Conservation (phyloP, 768 basidiomycete species). For the Nidularia sp. region DNA sequence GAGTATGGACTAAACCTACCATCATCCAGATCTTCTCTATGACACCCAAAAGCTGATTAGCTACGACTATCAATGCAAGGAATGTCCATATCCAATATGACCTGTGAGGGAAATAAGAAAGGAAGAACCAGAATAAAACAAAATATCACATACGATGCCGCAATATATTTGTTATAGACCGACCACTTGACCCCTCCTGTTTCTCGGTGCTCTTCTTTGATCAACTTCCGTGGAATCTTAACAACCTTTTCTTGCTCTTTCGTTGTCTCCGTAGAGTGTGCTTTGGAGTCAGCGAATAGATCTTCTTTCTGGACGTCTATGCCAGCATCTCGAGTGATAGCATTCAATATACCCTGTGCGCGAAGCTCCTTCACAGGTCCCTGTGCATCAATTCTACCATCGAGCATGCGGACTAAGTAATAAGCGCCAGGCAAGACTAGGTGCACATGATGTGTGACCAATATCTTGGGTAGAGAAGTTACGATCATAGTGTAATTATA, state of each 20-base stretch:
- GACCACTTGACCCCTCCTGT: conserved; percentile 80
- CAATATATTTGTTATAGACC: conserved; percentile 63
- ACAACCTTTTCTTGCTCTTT: too few species aligned
- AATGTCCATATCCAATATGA: conserved; percentile 69
- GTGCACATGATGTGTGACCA: conserved; percentile 84
- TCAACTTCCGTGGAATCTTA: conserved; percentile 68
- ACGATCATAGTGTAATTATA: background rate
- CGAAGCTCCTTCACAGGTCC: conserved; percentile 66
- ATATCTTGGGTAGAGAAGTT: conserved; percentile 32
- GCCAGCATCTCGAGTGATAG: conserved; percentile 49
- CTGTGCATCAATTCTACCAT: conserved; percentile 76
- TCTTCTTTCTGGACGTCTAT: conserved; percentile 46
- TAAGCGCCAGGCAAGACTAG: conserved; percentile 71
- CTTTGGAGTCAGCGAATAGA: too few species aligned
- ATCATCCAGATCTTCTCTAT: conserved; percentile 75
- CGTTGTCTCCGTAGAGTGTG: too few species aligned
- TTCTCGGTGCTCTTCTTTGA: conserved; percentile 81
- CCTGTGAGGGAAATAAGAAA: conserved; percentile 18
- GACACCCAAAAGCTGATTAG: conserved; percentile 49
- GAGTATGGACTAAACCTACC: conserved; percentile 22
- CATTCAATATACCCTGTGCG: conserved; percentile 51
- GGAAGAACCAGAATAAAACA: too few species aligned
- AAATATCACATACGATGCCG: conserved; percentile 42
- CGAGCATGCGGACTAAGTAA: conserved; percentile 75
- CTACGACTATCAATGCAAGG: conserved; percentile 41